These are phyloP conservation scores for Pyronema domesticum DNA, from an alignment of 495 filamentous ascomycete genomes.

Conservation along the genomic window DNA sequence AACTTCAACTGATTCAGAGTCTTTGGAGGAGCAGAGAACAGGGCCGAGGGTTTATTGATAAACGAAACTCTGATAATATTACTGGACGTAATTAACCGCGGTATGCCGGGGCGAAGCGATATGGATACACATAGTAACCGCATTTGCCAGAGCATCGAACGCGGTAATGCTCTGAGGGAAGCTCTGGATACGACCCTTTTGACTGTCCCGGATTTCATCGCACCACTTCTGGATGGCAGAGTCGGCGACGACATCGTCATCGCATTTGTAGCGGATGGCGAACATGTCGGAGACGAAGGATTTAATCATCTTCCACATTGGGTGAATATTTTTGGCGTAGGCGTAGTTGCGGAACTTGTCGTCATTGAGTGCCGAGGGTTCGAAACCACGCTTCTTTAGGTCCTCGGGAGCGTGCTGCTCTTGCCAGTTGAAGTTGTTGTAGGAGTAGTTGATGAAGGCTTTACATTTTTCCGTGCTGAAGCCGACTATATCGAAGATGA, in stretches of 20 bases:
- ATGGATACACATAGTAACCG: conserved; percentile 34
- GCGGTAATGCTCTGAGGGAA: conserved; percentile 24
- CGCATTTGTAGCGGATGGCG: conserved; percentile 9
- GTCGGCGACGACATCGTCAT: conserved; percentile 20
- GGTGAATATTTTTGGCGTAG: conserved; percentile 30
- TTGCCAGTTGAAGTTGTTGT: conserved; percentile 29
- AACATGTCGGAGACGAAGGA: conserved; percentile 27
- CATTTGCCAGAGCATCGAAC: conserved; percentile 9
- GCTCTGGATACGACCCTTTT: conserved; percentile 22
- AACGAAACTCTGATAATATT: conserved; percentile 26
- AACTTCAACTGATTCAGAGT: neutral
- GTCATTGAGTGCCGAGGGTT: conserved; percentile 24
- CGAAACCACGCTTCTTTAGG: conserved; percentile 30
- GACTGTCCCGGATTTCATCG: conserved; percentile 25
- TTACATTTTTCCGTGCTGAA: conserved; percentile 24
- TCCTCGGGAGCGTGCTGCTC: conserved; percentile 32
- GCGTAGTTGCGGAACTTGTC: conserved; percentile 31
- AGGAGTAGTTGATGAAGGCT: conserved; percentile 25
- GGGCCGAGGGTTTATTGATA: neutral
- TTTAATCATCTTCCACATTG: conserved; percentile 28
- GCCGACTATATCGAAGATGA: conserved; percentile 27
- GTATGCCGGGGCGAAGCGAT: conserved; percentile 34
- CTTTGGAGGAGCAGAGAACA: neutral
- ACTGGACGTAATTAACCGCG: conserved; percentile 34
- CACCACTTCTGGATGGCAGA: conserved; percentile 27